Percentiles rank a stretch among this genome's conserved stretches.
These are phyloP conservation scores for Termitomyces sp. DNA, from an alignment of 768 basidiomycete genomes.

Conservation along the genomic window DNA sequence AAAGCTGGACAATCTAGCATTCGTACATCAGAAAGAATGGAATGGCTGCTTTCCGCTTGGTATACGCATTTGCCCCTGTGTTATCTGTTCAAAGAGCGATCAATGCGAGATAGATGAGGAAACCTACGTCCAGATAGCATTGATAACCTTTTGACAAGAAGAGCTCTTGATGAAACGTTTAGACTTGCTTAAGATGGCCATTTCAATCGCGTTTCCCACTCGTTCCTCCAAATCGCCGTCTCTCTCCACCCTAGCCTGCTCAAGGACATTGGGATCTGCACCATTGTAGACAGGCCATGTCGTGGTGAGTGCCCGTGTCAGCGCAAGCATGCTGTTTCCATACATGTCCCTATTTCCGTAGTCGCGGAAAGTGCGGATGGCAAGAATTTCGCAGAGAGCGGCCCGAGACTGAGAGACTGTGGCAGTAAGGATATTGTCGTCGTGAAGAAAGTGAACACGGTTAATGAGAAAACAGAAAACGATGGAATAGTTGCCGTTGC, in stretches of 20 bases:
- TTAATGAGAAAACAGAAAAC: conserved; percentile 89
- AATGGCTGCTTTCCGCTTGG: conserved; percentile 80
- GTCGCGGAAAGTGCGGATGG: conserved; percentile 71
- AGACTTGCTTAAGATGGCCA: conserved; percentile 84
- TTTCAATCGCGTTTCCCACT: conserved; percentile 89
- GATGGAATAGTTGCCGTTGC: conserved; percentile 71
- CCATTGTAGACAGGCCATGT: conserved; percentile 80
- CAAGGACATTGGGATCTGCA: conserved; percentile 54
- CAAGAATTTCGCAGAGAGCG: conserved; percentile 84
- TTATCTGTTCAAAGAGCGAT: background rate
- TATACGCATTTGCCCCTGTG: conserved; percentile 88
- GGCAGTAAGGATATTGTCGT: conserved; percentile 65
- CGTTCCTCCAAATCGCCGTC: conserved; percentile 72
- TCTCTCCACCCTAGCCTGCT: conserved; percentile 54
- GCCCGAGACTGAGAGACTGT: conserved; percentile 74
- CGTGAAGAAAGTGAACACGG: conserved; percentile 78
- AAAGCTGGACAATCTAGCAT: background rate
- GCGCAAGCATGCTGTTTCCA: conserved; percentile 62
- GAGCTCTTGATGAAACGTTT: conserved; percentile 88
- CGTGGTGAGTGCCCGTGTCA: conserved; percentile 69
- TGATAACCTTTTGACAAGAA: conserved; percentile 87
- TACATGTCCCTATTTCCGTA: conserved; percentile 52
- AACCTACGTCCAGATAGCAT: conserved; percentile 71
- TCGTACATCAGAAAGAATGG: conserved; percentile 83
- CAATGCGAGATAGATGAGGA: background rate